A percentile compares a stretch with the other conserved stretches of the same genome.
Conservation (phyloP, 768 basidiomycete genomes). For the Hygrocybe punicea region DNA sequence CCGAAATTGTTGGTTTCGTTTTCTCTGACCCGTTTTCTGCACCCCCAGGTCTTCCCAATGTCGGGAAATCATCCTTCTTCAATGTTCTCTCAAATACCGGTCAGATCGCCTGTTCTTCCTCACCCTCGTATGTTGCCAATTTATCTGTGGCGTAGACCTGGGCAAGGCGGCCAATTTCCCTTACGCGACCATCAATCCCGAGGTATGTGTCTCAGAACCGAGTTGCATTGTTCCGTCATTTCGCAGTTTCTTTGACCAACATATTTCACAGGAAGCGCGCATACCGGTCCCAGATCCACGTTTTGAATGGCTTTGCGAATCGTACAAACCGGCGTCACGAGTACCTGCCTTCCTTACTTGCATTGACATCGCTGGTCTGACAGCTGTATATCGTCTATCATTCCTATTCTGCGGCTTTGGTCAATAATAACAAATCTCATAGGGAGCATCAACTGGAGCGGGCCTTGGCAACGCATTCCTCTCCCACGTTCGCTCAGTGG, state of each 20-base stretch:
- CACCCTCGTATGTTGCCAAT: neutral
- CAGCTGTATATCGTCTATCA: slow-evolving; percentile 57
- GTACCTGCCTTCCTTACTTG: slow-evolving; percentile 95
- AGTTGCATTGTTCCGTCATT: too few relatives aligned
- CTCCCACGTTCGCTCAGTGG: slow-evolving; percentile 95
- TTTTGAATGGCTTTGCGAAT: slow-evolving; percentile 90
- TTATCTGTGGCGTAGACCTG: slow-evolving; percentile 51
- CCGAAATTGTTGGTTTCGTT: slow-evolving; percentile 16
- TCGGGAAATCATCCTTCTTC: slow-evolving; percentile 99
- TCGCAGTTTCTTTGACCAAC: slow-evolving; percentile 6
- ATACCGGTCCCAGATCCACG: slow-evolving; percentile 92
- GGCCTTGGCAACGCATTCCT: slow-evolving; percentile 97
- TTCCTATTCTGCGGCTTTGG: neutral
- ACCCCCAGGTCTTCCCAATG: slow-evolving; percentile 79
- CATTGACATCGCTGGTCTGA: slow-evolving; percentile 97
- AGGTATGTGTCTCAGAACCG: slow-evolving; percentile 35
- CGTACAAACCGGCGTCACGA: slow-evolving; percentile 84
- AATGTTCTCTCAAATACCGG: slow-evolving; percentile 92
- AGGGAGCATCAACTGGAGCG: slow-evolving; percentile 96
- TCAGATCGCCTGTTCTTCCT: slow-evolving; percentile 31
- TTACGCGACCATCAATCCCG: slow-evolving; percentile 90
- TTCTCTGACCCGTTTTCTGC: slow-evolving; percentile 14
- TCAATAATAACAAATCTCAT: slow-evolving; percentile 3
- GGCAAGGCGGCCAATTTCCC: slow-evolving; percentile 98
- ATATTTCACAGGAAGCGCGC: slow-evolving; percentile 64